Evolutionary conservation across 768 basidiomycete species (phyloP).

Genomic region (Serendipita vermifera): DNA sequence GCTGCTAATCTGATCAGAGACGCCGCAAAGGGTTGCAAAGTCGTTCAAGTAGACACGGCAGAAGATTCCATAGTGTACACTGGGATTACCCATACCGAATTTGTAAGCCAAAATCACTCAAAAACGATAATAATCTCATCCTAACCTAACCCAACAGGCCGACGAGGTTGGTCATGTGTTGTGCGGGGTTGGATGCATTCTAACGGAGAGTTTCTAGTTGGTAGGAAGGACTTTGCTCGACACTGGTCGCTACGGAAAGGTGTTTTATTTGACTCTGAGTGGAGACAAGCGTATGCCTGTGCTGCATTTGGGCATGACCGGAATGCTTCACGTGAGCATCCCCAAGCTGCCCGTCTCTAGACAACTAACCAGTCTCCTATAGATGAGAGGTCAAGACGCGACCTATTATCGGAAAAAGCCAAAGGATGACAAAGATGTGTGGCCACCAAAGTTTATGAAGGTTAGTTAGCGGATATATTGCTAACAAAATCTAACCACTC

Average conservation of each 20-base stretch:
- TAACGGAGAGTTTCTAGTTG: neutral
- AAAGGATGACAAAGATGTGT: slow-evolving; percentile 30
- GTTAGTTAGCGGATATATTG: slow-evolving; percentile 21
- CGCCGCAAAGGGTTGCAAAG: slow-evolving; percentile 39
- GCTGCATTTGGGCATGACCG: slow-evolving; percentile 77
- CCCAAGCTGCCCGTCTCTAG: slow-evolving; percentile 9
- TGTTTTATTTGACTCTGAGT: slow-evolving; percentile 53
- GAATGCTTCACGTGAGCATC: slow-evolving; percentile 50
- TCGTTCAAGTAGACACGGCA: slow-evolving; percentile 42
- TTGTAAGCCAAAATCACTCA: slow-evolving; percentile 34
- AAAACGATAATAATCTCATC: slow-evolving; percentile 32
- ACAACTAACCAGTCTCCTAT: slow-evolving; percentile 8
- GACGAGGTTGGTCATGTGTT: slow-evolving; percentile 29
- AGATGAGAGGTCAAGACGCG: slow-evolving; percentile 40
- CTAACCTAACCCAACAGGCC: slow-evolving; percentile 38
- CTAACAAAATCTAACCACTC: neutral
- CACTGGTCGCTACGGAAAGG: slow-evolving; percentile 45
- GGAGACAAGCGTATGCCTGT: slow-evolving; percentile 52
- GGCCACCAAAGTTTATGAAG: slow-evolving; percentile 61
- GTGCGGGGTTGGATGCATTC: neutral
- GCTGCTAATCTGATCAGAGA: slow-evolving; percentile 44
- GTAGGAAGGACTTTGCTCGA: slow-evolving; percentile 55
- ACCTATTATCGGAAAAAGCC: slow-evolving; percentile 38
- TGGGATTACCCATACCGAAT: slow-evolving; percentile 41
- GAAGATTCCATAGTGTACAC: slow-evolving; percentile 54